Conservation (phyloP, 2,329 filamentous ascomycete genomes). For the Knoxdaviesia proteae region DNA sequence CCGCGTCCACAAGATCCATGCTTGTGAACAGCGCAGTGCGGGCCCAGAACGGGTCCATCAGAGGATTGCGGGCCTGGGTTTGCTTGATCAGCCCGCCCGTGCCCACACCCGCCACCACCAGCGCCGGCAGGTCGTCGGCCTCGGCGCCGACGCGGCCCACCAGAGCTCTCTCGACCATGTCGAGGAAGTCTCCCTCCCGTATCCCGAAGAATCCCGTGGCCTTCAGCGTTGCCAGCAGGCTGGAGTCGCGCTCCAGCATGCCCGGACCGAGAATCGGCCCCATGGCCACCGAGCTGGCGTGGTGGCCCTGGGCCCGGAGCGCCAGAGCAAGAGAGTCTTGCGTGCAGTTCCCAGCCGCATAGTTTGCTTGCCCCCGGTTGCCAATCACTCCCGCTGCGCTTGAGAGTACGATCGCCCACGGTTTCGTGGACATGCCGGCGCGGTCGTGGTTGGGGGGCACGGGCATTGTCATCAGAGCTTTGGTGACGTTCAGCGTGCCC, state of each 20-base stretch:
- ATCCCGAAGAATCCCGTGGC: slow-evolving; percentile 33
- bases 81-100: slow-evolving; percentile 31
- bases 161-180: slow-evolving; percentile 24
- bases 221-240: slow-evolving; percentile 24
- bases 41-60: slow-evolving; percentile 31
- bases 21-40: slow-evolving; percentile 25
- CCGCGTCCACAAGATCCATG: slow-evolving; percentile 25
- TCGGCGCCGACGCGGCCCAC: slow-evolving; percentile 7
- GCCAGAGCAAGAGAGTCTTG: slow-evolving; percentile 24
- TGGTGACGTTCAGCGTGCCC: slow-evolving; percentile 20
- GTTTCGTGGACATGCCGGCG: slow-evolving; percentile 15
- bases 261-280: slow-evolving; percentile 31
- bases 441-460: neutral
- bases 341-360: slow-evolving; percentile 32
- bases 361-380: slow-evolving; percentile 36
- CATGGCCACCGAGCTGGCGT: slow-evolving; percentile 28
- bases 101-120: slow-evolving; percentile 30
- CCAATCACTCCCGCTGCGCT: slow-evolving; percentile 24
- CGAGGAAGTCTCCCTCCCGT: slow-evolving; percentile 26
- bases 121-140: slow-evolving; percentile 16
- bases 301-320: slow-evolving; percentile 15
- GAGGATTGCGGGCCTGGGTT: slow-evolving; percentile 17
- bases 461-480: slow-evolving; percentile 5
- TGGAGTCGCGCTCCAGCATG: slow-evolving; percentile 29
- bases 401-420: slow-evolving; percentile 4